These are phyloP conservation scores for Fusarium caatingaense DNA, from an alignment of 2,329 filamentous ascomycete genomes.

Conservation along the genomic window DNA sequence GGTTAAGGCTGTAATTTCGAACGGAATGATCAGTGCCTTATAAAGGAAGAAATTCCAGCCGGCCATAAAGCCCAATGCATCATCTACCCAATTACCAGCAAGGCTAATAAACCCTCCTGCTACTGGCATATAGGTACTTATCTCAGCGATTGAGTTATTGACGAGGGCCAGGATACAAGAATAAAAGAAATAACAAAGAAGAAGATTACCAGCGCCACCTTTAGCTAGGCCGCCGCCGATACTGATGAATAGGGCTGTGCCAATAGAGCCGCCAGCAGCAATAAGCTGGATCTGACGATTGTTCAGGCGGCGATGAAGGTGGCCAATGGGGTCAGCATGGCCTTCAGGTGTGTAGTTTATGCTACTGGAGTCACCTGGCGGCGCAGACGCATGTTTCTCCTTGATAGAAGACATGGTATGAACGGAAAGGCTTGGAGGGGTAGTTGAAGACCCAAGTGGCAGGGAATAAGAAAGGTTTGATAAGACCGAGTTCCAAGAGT, in stretches of 20 bases:
- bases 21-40: constrained; percentile 59
- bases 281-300: constrained; percentile 47
- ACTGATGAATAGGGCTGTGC: constrained; percentile 38
- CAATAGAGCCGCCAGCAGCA: constrained; percentile 35
- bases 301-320: constrained; percentile 32
- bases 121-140: constrained; percentile 37
- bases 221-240: constrained; percentile 37
- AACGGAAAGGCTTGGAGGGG: too few species aligned
- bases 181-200: constrained; percentile 27
- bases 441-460: too few species aligned
- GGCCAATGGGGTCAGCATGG: constrained; percentile 18
- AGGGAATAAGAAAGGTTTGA: too few species aligned
- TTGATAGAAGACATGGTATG: too few species aligned
- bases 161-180: constrained; percentile 29
- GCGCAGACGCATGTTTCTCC: too few species aligned
- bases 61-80: constrained; percentile 31
- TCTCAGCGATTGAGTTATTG: constrained; percentile 38
- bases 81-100: constrained; percentile 36
- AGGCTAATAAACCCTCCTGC: constrained; percentile 35
- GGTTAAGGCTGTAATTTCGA: constrained; percentile 63
- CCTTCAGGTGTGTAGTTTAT: neutral
- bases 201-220: constrained; percentile 29
- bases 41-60: constrained; percentile 1
- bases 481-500: too few species aligned
- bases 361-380: constrained; percentile 13